Base-by-base conservation (phyloP, 768 basidiomycete genomes). In the Mrakia frigida region DNA sequence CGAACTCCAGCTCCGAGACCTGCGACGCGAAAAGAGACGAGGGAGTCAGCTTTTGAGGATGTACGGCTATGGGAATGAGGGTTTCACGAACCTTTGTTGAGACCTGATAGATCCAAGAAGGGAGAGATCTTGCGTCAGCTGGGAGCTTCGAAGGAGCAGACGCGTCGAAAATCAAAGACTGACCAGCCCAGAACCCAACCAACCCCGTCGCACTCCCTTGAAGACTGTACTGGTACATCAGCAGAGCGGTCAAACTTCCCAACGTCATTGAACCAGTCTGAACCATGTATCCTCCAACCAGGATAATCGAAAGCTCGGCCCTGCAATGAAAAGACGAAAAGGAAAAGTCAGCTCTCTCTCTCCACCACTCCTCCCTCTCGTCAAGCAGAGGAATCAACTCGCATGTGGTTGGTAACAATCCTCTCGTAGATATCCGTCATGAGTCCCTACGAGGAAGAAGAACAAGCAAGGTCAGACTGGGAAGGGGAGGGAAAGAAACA, bases 1-100 rank as follows among this genome's bases (percentile, higher is more conserved):
- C 77, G 77, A 23, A 74, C 71, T 50, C 77, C 77, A 9, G 77
- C 77, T 53, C 77, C 77, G 41, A 78, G 73, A 37, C 77, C 76
- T 72, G 50, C 11, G n/a, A 50, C 2, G 46, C 7, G 13, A 9
- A 73, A 59, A 53, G 37, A 41, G 14, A 50, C 50, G 10, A 41
- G 43, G 39, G 41, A 33, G 31, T 71, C 39, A 68, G 65, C 65
- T 6, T 37, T 5, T 3, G 46, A 31, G 9, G n/a, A n/a, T n/a
- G n/a, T n/a, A n/a, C n/a, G n/a, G n/a, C n/a, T n/a, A n/a, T n/a
- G n/a, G n/a, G n/a, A n/a, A n/a, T n/a, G n/a, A n/a, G n/a, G n/a
- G n/a, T n/a, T n/a, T 35, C 9, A 6, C 37, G n/a, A 5, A 73
- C 72, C 73, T 41, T 74, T 78, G 68, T 74, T 74, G 56, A 78